These are phyloP conservation scores for Ehretia macrophylla DNA, from an alignment of 257 asterid species.

Conservation along the genomic window DNA sequence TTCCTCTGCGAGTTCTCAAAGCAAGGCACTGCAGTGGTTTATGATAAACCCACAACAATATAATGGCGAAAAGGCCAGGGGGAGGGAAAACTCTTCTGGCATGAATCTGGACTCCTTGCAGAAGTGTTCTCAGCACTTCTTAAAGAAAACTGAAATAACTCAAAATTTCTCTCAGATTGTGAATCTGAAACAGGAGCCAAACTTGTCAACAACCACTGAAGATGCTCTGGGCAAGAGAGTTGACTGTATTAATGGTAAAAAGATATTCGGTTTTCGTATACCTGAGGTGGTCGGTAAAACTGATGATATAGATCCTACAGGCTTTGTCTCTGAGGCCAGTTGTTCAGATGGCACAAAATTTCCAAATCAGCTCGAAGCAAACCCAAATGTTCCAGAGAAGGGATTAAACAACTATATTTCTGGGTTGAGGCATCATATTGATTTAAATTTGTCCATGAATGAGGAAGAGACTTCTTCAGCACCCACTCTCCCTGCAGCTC, in stretches of 20 bases:
- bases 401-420: constrained; percentile 20
- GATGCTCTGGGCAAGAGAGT: background rate
- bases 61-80: constrained; percentile 23
- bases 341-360: constrained; percentile 9
- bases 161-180: constrained; percentile 18
- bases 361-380: constrained; percentile 11
- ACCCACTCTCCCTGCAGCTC: constrained; percentile 32
- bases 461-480: constrained; percentile 45
- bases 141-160: constrained; percentile 30
- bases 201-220: background rate
- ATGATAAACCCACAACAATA: constrained; percentile 29
- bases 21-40: constrained; percentile 39
- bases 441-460: constrained; percentile 58
- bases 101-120: constrained; percentile 74
- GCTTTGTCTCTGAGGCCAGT: constrained; percentile 6
- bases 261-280: constrained; percentile 21
- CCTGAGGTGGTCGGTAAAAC: constrained; percentile 4
- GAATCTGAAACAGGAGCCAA: constrained; percentile 27
- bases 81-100: constrained; percentile 33
- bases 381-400: constrained; percentile 18
- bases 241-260: constrained; percentile 10
- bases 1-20: constrained; percentile 18
- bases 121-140: constrained; percentile 43
- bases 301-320: constrained; percentile 12
- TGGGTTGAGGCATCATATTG: constrained; percentile 43